phyloP scores from a whole-genome alignment of 345 rosid genomes.

The Bretschneidera sinensis region DNA sequence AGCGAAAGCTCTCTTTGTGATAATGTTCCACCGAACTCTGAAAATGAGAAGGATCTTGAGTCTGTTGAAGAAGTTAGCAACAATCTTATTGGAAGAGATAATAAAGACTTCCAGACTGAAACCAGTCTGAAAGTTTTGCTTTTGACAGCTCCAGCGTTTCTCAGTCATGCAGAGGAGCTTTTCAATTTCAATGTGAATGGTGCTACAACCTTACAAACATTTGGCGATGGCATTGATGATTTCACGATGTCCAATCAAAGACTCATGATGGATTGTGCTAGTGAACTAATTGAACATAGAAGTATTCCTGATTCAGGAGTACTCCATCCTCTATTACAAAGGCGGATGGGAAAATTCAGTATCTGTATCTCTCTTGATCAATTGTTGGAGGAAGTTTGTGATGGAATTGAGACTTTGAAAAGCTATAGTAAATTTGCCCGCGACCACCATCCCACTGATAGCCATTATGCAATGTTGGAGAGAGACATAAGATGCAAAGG shows the following conservation, averaged over 20 bases:
- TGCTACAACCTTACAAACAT: slow-evolving; percentile 13
- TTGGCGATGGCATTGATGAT: slow-evolving; percentile 4
- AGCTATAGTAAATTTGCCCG: slow-evolving; percentile 32
- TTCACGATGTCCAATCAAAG: slow-evolving; percentile 18
- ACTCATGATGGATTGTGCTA: slow-evolving; percentile 60
- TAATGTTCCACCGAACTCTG: slow-evolving; percentile 12
- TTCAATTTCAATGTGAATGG: slow-evolving; percentile 33
- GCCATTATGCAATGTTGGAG: slow-evolving; percentile 40
- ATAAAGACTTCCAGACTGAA: slow-evolving; percentile 19
- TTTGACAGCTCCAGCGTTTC: slow-evolving; percentile 38
- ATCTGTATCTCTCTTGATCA: slow-evolving; percentile 35
- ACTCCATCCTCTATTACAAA: slow-evolving; percentile 18
- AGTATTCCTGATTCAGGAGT: slow-evolving; percentile 37
- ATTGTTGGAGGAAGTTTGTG: slow-evolving; percentile 52
- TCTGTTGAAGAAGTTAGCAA: slow-evolving; percentile 11
- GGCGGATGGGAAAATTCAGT: slow-evolving; percentile 21
- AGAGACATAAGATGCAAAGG: slow-evolving; percentile 49
- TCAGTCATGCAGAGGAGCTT: slow-evolving; percentile 43
- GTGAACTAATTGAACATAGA: slow-evolving; percentile 49
- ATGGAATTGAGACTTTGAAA: slow-evolving; percentile 38
- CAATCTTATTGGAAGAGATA: slow-evolving; percentile 1
- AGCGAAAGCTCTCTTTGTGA: slow-evolving; percentile 29
- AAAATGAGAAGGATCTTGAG: slow-evolving; percentile 7
- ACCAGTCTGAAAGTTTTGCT: slow-evolving; percentile 36
- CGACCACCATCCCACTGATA: slow-evolving; percentile 26